Conservation (phyloP, 2,329 filamentous ascomycete genomes). For the Eutypella sp. region DNA sequence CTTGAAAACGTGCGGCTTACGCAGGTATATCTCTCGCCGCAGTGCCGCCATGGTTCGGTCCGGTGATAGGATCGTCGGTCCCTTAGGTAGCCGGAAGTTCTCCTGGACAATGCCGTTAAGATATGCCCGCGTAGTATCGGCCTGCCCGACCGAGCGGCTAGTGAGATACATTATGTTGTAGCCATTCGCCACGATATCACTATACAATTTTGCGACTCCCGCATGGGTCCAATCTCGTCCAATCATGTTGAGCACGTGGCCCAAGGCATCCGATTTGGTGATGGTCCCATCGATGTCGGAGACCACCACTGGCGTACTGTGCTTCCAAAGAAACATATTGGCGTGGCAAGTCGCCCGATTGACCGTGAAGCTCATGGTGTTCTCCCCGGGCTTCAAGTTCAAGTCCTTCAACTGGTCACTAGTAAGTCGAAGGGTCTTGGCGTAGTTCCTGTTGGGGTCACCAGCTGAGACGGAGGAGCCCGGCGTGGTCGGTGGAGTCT, state of each 20-base stretch:
- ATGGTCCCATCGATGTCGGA: constrained; percentile 99
- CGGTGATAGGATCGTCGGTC: constrained; percentile 90
- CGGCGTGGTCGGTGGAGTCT: constrained; percentile 67
- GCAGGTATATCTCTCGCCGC: constrained; percentile 84
- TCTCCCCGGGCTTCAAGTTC: constrained; percentile 76
- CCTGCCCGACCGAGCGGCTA: constrained; percentile 86
- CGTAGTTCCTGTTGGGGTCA: constrained; percentile 81
- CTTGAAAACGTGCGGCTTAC: constrained; percentile 98
- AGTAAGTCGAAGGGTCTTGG: constrained; percentile 90
- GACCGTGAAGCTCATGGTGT: constrained; percentile 93
- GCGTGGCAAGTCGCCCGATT: constrained; percentile 90
- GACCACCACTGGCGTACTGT: constrained; percentile 90
- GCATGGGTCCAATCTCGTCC: constrained; percentile 97
- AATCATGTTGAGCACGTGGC: constrained; percentile 93
- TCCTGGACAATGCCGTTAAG: constrained; percentile 87
- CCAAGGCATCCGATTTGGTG: constrained; percentile 92
- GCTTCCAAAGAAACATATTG: constrained; percentile 89
- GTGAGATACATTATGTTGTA: constrained; percentile 99
- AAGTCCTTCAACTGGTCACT: constrained; percentile 91
- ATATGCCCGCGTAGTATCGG: constrained; percentile 85
- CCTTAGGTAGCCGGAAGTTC: constrained; percentile 76
- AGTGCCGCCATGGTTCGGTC: constrained; percentile 93
- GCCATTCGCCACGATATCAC: constrained; percentile 88
- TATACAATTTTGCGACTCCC: constrained; percentile 94
- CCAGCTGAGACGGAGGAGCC: constrained; percentile 54